phyloP scores from a whole-genome alignment of 805 yeast genomes.

The Geotrichum ghanense region DNA sequence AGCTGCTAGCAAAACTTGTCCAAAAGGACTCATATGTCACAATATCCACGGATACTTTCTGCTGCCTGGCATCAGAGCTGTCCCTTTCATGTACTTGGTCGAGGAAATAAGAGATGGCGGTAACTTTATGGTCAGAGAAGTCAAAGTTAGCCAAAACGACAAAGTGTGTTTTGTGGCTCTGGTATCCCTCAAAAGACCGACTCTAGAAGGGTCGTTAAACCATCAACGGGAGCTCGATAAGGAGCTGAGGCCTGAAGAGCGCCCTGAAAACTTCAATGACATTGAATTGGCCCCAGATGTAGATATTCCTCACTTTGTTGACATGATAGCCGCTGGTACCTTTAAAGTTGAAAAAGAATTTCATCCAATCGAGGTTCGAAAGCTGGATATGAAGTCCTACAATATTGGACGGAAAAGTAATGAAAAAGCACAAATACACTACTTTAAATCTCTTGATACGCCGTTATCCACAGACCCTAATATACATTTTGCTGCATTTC shows the following conservation, averaged over 20 bases:
- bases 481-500: conserved; percentile 22
- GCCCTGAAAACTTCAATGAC: conserved; percentile 8
- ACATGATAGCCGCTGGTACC: conserved; percentile 11
- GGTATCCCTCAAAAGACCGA: conserved; percentile 10
- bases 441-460: conserved; percentile 14
- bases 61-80: conserved; percentile 17
- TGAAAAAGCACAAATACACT: conserved; percentile 20
- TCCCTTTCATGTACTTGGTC: conserved; percentile 21
- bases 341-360: conserved; percentile 8
- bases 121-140: conserved; percentile 16
- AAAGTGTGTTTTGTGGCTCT: conserved; percentile 12
- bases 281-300: conserved; percentile 20
- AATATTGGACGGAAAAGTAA: conserved; percentile 11
- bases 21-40: conserved; percentile 13
- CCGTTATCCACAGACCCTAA: conserved; percentile 14
- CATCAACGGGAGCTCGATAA: conserved; percentile 12
- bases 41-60: conserved; percentile 21
- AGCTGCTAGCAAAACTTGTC: conserved; percentile 18
- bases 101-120: conserved; percentile 19
- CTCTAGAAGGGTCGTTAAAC: conserved; percentile 6
- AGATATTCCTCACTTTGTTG: conserved; percentile 16
- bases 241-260: conserved; percentile 7
- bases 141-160: conserved; percentile 19
- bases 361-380: conserved; percentile 22
- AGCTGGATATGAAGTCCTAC: conserved; percentile 16